These are phyloP conservation scores for Entomophthora muscae DNA, from an alignment of 371 early-diverging fungal species.

Conservation along the genomic window DNA sequence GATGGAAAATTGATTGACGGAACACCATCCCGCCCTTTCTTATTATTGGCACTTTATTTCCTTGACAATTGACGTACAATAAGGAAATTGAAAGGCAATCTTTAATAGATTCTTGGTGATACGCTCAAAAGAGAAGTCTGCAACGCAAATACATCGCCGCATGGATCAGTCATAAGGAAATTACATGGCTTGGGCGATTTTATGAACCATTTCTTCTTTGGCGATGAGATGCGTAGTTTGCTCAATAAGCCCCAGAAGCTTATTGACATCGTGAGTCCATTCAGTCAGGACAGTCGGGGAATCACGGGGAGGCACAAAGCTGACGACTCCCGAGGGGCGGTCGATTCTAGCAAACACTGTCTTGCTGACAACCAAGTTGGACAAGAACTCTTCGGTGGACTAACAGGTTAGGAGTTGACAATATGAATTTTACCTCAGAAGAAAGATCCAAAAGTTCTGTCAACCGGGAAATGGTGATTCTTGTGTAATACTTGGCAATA, in stretches of 20 bases:
- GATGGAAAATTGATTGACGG: no score
- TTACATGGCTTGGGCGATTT: slow-evolving; percentile 18
- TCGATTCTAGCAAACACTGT: slow-evolving; percentile 91
- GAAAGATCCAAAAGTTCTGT: slow-evolving; percentile 57
- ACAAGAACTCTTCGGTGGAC: slow-evolving; percentile 80
- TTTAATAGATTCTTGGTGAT: no score
- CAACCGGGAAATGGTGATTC: slow-evolving; percentile 61
- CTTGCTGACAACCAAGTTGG: slow-evolving; percentile 80
- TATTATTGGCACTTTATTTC: no score
- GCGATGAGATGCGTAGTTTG: slow-evolving; percentile 92
- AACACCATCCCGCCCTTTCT: no score
- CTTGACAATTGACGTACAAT: no score
- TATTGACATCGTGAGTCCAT: slow-evolving; percentile 82
- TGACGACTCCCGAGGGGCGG: slow-evolving; percentile 74
- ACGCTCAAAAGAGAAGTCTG: no score
- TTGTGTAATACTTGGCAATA: slow-evolving; percentile 84
- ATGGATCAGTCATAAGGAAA: no score
- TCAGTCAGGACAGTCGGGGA: slow-evolving; percentile 75
- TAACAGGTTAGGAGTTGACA: slow-evolving; percentile 11
- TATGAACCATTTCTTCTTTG: slow-evolving; percentile 86
- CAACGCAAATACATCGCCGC: no score
- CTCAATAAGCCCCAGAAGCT: slow-evolving; percentile 72
- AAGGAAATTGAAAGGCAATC: no score
- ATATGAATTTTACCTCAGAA: slow-evolving; percentile 19
- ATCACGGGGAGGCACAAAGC: slow-evolving; percentile 66